Evolutionary conservation across 192 early-diverging fungal genomes (phyloP), one percentile per base, ranked within the genome.

Genomic region (Entophlyctis helioformis): DNA sequence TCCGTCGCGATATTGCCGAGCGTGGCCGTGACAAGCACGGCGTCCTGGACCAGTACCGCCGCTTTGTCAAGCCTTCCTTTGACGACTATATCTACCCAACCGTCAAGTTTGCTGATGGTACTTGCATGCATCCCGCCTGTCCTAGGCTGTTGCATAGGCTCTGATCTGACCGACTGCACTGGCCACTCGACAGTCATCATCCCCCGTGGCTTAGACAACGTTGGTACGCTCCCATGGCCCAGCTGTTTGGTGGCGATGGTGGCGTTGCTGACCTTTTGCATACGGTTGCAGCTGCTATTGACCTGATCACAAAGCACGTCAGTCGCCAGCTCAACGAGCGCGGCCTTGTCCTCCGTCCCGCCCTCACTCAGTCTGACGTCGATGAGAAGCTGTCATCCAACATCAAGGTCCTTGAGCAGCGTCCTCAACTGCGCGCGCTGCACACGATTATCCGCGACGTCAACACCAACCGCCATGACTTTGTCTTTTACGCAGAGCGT

Each of bases 21-120:
- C 74, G 94, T 18, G 90, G 81, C 18, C 83, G 91, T 50, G 89
- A 91, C 49, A 66, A 87, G 19, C 49, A 81, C 23, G 90, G 94
- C 39, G 78, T 95, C 1, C 62, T 97, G 35, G 65, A 82, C 60
- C 90, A 94, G 71, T 97, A 97, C 64, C 63, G 73, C 39, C 72
- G 78, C 50, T 97, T 91, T 52, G 94, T 97, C 44, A 97, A 97
- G 59, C 87, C 91, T 0, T 76, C 90, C 1, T 94, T 79, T 63
- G 94, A 97, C 54, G 83, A 85, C 29, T 83, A 83, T 50, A 87
- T 97, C 43, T 74, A 82, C 27, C 89, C 91, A 11, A 97, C 91
- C 11, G 86, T 89, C 71, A 86, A 83, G 60, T 84, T 84, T 51
- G 90, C 94, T 20, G 94, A 97, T 60, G 36, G 81, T 81, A 69